A percentile compares a stretch with the other conserved stretches of the same genome.
phyloP scores from a whole-genome alignment of 352 stramenopile genomes.

The Globisporangium spiculum region DNA sequence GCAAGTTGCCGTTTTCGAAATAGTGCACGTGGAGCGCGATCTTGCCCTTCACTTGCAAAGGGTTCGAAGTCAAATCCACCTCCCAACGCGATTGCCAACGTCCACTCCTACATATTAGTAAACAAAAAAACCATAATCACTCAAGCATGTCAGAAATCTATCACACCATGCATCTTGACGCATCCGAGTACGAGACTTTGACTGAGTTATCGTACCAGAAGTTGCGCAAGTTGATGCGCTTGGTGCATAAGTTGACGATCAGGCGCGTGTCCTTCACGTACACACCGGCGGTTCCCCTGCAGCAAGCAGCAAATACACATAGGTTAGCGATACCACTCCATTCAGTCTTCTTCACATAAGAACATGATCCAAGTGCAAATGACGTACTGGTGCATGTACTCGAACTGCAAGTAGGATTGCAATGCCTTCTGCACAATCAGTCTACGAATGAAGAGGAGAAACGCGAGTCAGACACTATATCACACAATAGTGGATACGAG shows the following conservation, averaged over 20 bases:
- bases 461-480: conserved; percentile 2
- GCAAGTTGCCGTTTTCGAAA: conserved; percentile 96
- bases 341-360: neutral
- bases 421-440: conserved; percentile 61
- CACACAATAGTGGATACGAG: neutral
- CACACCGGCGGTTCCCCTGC: conserved; percentile 74
- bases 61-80: conserved; percentile 58
- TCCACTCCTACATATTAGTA: conserved; percentile 35
- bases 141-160: neutral
- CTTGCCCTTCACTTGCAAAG: conserved; percentile 41
- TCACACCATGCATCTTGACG: neutral
- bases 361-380: neutral
- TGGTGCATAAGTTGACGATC: conserved; percentile 76
- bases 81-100: conserved; percentile 84
- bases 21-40: conserved; percentile 92
- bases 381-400: conserved; percentile 77
- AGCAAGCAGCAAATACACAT: neutral
- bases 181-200: neutral
- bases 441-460: conserved; percentile 17
- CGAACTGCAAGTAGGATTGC: conserved; percentile 78
- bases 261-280: conserved; percentile 65
- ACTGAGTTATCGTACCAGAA: conserved; percentile 56
- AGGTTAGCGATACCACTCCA: conserved; percentile 8
- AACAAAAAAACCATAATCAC: neutral
- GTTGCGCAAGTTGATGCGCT: conserved; percentile 88